phyloP scores from a whole-genome alignment of 768 basidiomycete species.

The Xanthoconium stramineum region DNA sequence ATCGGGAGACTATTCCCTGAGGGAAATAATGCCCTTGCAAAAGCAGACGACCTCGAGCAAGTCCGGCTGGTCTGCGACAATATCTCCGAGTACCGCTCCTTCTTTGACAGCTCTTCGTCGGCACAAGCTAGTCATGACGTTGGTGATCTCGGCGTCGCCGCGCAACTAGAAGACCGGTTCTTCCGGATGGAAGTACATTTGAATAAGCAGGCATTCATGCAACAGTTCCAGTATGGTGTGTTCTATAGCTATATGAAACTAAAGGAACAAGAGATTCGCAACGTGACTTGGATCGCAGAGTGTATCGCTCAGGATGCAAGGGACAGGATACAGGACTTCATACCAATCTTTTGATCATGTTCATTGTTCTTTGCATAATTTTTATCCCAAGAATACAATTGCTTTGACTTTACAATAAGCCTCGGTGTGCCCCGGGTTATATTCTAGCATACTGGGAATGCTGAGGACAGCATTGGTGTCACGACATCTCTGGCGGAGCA shows the following conservation, averaged over 20 bases:
- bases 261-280: constrained; percentile 89
- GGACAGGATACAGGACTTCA: constrained; percentile 93
- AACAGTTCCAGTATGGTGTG: constrained; percentile 93
- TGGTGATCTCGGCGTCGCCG: constrained; percentile 49
- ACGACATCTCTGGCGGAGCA: neutral
- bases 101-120: constrained; percentile 66
- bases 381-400: neutral
- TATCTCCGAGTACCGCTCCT: constrained; percentile 84
- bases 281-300: constrained; percentile 93
- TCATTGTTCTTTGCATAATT: constrained; percentile 8
- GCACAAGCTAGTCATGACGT: constrained; percentile 34
- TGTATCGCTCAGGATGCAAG: constrained; percentile 97
- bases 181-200: constrained; percentile 90
- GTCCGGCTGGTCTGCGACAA: constrained; percentile 85
- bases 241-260: constrained; percentile 92
- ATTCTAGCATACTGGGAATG: neutral
- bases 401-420: neutral
- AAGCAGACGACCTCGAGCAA: constrained; percentile 93
- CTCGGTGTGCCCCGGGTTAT: neutral
- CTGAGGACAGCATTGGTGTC: neutral
- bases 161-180: constrained; percentile 88
- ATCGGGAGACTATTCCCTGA: constrained; percentile 93
- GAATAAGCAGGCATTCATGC: constrained; percentile 93
- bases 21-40: constrained; percentile 90
- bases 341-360: constrained; percentile 72